Base-by-base conservation (phyloP, 495 filamentous ascomycete species). In the Penicillium chermesinum region DNA sequence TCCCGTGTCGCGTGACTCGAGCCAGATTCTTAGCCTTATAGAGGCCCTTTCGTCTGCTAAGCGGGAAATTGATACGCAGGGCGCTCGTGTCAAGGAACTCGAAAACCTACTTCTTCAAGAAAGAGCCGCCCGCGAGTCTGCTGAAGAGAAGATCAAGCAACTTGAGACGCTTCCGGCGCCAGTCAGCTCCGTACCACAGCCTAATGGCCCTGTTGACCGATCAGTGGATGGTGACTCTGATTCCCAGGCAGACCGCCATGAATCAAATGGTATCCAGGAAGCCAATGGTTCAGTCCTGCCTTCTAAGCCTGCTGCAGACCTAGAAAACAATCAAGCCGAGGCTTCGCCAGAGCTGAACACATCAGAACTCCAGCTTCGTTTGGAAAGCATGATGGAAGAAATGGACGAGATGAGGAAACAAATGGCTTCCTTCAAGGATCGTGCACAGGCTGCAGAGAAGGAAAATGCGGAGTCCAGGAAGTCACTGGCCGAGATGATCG, bases 401-500 rank as follows among this genome's bases (percentile, higher is more conserved):
- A 91, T 97, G 80, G 81, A 83, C 46, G 83, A 86, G 42, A 79
- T 95, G 70, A 88, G 83, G 62, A 73, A 81, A 47, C 82, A 91
- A 63, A 83, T 96, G 57, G 84, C 91, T 40, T 67, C 69, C 0
- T 95, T 88, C 67, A 84, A 84, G 53, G 68, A 78, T 13, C 81
- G 87, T 12, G 89, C 90, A 2, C 84, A 95, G 63, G 80, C 70
- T 39, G 90, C 91, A 2, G 89, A 96, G 60, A 72, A 75, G 15
- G 89, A 95, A 52, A 76, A 79, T 19, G 74, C 78, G 47, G 70
- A 75, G 32, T 76, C 81, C 40, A 81, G 83, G 42, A 83, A 84
- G 60, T 87, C 84, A 1, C 68, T 98, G 17, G 83, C 85, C 0
- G 89, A 96, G 61, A 91, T 96, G 89, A 84, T 96, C 13, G 80